Base-by-base conservation (phyloP, 306 rosid species). In the Trifolium repens region DNA sequence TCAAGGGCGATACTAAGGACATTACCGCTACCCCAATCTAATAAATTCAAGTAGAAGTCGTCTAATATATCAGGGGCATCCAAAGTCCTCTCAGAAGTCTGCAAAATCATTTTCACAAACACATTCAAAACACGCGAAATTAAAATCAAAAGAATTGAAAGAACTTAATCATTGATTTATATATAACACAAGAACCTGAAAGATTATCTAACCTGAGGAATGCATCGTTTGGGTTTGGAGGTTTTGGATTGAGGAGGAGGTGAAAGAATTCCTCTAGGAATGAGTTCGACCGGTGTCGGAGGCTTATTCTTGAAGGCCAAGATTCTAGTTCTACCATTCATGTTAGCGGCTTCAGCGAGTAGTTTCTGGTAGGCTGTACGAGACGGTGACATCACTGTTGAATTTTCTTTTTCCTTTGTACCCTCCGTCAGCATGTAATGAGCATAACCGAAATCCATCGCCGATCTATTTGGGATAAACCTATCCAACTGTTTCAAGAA, bases 251-350 rank as follows among this genome's bases (percentile, higher is more conserved):
- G 86, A 3, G 68, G 86, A 7, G 86, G 72, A n/a, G 91, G 39
- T 17, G 86, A 76, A 27, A 90, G 76, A 49, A 78, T 75, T 47
- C 79, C 74, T n/a, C 60, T 82, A 1, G 96, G 93, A 49, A 88
- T 58, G 39, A 62, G 73, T 58, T 91, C 91, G 7, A 88, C 86
- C 0, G 86, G 77, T 1, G 90, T 84, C 0, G 88, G 79, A 4
- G 96, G 91, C 77, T 88, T 91, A 84, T 91, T 88, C 93, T 86
- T 91, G 90, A 89, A 88, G n/a, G 97, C 96, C 52, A 92, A 88
- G 68, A 89, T 90, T 71, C 91, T 82, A 3, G 88, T 81, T 4
- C 91, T 78, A 79, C 88, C 86, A 81, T 87, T 84, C 89, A 92
- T 92, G 88, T 92, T 88, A 61, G 81, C 67, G 9, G 91, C 81